Evolutionary conservation across 805 yeast species (phyloP), one percentile per base, ranked within the genome.

Genomic region (Starmerella tilneyi): DNA sequence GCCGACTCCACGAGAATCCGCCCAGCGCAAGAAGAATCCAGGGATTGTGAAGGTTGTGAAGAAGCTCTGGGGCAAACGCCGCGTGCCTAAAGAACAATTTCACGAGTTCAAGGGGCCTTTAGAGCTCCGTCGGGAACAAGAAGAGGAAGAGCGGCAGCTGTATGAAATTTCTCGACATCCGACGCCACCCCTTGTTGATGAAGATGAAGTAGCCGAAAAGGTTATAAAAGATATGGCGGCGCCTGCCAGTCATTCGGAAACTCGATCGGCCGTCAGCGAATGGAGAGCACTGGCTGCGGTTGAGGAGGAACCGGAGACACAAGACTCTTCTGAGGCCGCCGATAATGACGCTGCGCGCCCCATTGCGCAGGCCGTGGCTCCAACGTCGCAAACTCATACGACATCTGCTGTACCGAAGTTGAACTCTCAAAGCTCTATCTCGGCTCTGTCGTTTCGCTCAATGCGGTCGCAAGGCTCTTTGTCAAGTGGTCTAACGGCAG

Each of bases 391-490:
- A 5, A 19, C 26, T 15, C 32, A 38, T n/a, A 24, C 41, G n/a
- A 51, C 53, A 1, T 42, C 50, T 9, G 53, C 53, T 26, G 49
- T 34, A 3, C 53, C 54, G 9, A 46, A 35, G 21, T 37, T 51
- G 33, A 30, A 42, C 33, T 45, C 54, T 17, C 38, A 35, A 36
- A 40, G 20, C 19, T 52, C 56, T 2, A 45, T 50, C n/a, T 47
- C 55, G 11, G 51, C 56, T 6, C 44, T 52, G 6, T 52, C 56
- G 3, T 52, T 52, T 49, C 44, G 56, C 5, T 52, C 56, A 11
- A 23, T 51, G 43, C 46, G 53, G 3, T 51, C 49, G 8, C 41
- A 49, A 5, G 44, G 48, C 4, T 28, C 46, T 7, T 9, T 42
- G 4, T 23, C 42, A 3, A 23, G 37, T 5, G 31, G 33, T 3